Percentiles rank a stretch among this genome's conserved stretches.
phyloP scores from a whole-genome alignment of 441 rosid species.

The Capsella rubella region DNA sequence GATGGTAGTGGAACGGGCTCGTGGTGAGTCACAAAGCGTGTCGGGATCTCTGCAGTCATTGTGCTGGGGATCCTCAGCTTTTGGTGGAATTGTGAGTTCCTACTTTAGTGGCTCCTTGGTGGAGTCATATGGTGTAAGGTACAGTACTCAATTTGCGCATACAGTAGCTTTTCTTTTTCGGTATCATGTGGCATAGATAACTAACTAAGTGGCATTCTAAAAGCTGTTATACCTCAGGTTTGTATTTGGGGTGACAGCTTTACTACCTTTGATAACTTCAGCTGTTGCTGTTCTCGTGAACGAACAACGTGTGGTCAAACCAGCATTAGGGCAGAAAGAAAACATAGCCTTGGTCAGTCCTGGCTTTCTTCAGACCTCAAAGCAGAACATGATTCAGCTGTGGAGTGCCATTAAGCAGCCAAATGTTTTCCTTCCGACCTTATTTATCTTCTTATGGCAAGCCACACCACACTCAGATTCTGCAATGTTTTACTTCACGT shows the following conservation, averaged over 20 bases:
- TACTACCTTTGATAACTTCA: slow-evolving; percentile 85
- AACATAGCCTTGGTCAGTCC: slow-evolving; percentile 50
- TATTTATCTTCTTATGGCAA: slow-evolving; percentile 97
- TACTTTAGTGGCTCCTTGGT: slow-evolving; percentile 97
- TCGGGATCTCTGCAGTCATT: slow-evolving; percentile 94
- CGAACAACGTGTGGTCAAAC: slow-evolving; percentile 66
- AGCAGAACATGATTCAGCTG: slow-evolving; percentile 65
- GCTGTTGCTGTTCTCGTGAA: slow-evolving; percentile 94
- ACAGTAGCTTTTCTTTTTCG: neutral
- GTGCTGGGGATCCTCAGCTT: slow-evolving; percentile 99
- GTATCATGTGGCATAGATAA: slow-evolving; percentile 17
- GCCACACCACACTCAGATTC: slow-evolving; percentile 98
- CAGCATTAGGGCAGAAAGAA: slow-evolving; percentile 52
- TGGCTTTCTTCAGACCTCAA: slow-evolving; percentile 72
- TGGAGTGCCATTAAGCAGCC: slow-evolving; percentile 87
- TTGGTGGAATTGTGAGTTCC: slow-evolving; percentile 97
- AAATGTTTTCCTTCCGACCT: slow-evolving; percentile 81
- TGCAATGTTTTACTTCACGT: slow-evolving; percentile 98
- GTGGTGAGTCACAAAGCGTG: slow-evolving; percentile 96
- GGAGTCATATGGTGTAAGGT: slow-evolving; percentile 94
- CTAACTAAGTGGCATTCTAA: slow-evolving; percentile 42
- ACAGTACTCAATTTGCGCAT: slow-evolving; percentile 27
- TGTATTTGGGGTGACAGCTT: slow-evolving; percentile 91
- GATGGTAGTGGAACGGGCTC: slow-evolving; percentile 98
- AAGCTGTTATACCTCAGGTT: slow-evolving; percentile 67